These are phyloP conservation scores for Cladosporium sp. DNA, from an alignment of 2,329 filamentous ascomycete species.

Conservation along the genomic window DNA sequence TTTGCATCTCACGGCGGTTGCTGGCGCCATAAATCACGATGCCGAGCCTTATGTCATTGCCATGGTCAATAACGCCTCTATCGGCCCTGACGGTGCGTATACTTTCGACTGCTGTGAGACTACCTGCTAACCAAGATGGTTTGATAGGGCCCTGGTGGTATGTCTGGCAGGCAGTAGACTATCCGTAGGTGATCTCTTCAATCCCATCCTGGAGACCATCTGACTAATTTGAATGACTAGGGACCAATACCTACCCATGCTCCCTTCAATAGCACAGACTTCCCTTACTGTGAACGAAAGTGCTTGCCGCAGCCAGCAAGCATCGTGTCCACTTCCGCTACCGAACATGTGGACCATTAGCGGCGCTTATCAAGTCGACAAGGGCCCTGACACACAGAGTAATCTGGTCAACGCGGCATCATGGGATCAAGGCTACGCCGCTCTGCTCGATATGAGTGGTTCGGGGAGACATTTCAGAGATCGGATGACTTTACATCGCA, in stretches of 20 bases:
- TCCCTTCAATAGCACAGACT: conserved; percentile 21
- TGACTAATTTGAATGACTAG: not conserved
- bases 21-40: conserved; percentile 12
- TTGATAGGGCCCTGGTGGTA: conserved; percentile 21
- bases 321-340: conserved; percentile 20
- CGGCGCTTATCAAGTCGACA: conserved; percentile 11
- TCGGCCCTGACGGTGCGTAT: conserved; percentile 20
- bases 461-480: conserved; percentile 14
- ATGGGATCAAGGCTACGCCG: conserved; percentile 19
- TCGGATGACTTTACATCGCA: conserved; percentile 17
- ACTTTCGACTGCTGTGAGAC: not conserved
- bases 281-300: conserved; percentile 19
- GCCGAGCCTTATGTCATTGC: conserved; percentile 10
- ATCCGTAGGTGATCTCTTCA: not conserved
- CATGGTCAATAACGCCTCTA: conserved; percentile 18
- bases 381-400: conserved; percentile 8
- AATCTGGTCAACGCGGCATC: not conserved
- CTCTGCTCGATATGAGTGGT: conserved; percentile 18
- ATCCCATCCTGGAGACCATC: not conserved
- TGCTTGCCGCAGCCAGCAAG: conserved; percentile 18
- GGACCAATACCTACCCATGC: not conserved
- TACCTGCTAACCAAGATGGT: not conserved
- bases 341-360: conserved; percentile 16
- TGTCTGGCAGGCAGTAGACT: conserved; percentile 19
- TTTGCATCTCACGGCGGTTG: not conserved